Conservation (phyloP, 164 flowering plant species). For the Chloranthus sessilifolius region DNA sequence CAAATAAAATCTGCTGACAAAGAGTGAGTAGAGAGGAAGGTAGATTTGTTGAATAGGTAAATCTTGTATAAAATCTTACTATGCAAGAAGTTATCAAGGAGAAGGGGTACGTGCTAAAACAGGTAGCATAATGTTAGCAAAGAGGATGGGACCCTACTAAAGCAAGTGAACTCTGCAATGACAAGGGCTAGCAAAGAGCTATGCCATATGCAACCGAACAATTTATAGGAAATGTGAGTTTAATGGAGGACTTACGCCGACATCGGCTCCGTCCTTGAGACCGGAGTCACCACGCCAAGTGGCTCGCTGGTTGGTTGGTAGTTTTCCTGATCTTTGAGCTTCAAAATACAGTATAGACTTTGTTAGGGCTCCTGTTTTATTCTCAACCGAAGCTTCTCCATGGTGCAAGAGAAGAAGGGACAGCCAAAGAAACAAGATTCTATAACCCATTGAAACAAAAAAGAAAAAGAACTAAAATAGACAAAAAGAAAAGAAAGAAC, state of each 20-base stretch:
- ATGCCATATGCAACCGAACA: too few species aligned
- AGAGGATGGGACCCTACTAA: too few species aligned
- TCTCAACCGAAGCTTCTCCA: conserved; percentile 21
- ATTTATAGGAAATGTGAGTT: not conserved
- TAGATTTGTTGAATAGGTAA: too few species aligned
- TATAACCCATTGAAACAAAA: conserved; percentile 9
- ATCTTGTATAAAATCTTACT: too few species aligned
- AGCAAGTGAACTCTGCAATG: too few species aligned
- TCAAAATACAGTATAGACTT: conserved; percentile 39
- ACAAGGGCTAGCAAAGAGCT: too few species aligned
- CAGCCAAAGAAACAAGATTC: not conserved
- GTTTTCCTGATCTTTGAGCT: conserved; percentile 42
- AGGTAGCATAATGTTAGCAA: too few species aligned
- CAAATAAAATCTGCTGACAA: too few species aligned
- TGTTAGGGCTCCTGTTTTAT: conserved; percentile 28
- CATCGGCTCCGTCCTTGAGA: conserved; percentile 28
- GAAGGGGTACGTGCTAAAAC: too few species aligned
- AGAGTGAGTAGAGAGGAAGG: too few species aligned
- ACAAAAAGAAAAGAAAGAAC: too few species aligned
- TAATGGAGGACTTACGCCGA: conserved; percentile 26
- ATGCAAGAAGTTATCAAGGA: too few species aligned
- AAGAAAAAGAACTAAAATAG: not conserved
- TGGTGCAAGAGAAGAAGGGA: conserved; percentile 6
- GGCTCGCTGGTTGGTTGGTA: conserved; percentile 36
- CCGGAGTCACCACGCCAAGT: conserved; percentile 47